These are phyloP conservation scores for Penicillium robsamsonii DNA, from an alignment of 495 filamentous ascomycete genomes.

Conservation along the genomic window DNA sequence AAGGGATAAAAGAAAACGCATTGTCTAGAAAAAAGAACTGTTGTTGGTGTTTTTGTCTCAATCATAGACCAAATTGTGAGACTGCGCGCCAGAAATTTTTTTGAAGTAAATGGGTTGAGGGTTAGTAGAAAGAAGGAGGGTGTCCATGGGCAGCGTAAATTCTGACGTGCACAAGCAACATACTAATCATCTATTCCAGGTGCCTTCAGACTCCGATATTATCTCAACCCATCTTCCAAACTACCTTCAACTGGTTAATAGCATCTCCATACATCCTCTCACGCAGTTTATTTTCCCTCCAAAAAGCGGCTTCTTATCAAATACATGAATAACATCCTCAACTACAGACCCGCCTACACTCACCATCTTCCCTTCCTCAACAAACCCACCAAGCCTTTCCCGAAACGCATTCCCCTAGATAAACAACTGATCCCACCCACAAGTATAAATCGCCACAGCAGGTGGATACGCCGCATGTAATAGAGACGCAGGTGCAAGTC, in stretches of 20 bases:
- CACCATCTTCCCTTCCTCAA: constrained; percentile 9
- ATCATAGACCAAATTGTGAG: too few species aligned
- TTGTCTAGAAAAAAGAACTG: too few species aligned
- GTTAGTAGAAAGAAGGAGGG: too few species aligned
- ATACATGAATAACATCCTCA: constrained; percentile 26
- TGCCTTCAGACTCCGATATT: too few species aligned
- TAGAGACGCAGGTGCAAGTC: constrained; percentile 10
- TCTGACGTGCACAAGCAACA: too few species aligned
- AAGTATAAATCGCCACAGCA: constrained; percentile 24
- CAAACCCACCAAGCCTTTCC: constrained; percentile 18
- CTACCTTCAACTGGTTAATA: constrained; percentile 15
- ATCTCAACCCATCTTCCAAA: constrained; percentile 17
- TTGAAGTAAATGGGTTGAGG: too few species aligned
- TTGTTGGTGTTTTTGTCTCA: too few species aligned
- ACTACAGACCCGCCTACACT: constrained; percentile 20
- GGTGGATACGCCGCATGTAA: constrained; percentile 18
- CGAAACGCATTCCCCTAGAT: constrained; percentile 27
- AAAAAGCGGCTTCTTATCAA: constrained; percentile 31
- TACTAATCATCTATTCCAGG: too few species aligned
- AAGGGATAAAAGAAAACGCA: too few species aligned
- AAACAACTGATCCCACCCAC: constrained; percentile 28
- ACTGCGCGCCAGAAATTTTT: too few species aligned
- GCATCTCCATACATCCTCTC: constrained; percentile 27
- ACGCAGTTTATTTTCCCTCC: constrained; percentile 12
- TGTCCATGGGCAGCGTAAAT: too few species aligned